Conservation (phyloP, 371 early-diverging fungal species). For the Mortierella sp. region DNA sequence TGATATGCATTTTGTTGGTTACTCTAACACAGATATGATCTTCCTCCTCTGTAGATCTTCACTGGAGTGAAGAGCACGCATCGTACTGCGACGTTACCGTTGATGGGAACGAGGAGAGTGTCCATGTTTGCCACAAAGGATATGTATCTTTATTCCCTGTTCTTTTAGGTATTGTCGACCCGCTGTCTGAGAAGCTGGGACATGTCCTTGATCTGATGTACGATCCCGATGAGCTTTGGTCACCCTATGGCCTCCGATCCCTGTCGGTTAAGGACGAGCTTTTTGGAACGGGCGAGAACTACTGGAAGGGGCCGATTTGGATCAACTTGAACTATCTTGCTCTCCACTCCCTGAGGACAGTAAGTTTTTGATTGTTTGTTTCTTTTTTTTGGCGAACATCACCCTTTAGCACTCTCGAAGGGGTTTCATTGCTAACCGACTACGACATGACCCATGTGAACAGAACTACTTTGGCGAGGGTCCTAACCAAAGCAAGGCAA, state of each 20-base stretch:
- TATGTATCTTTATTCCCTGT: constrained; percentile 89
- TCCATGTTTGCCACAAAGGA: constrained; percentile 87
- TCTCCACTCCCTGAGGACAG: constrained; percentile 77
- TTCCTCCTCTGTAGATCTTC: constrained; percentile 66
- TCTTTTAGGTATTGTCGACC: constrained; percentile 78
- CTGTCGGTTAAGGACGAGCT: constrained; percentile 79
- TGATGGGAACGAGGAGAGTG: constrained; percentile 63
- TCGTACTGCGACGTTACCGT: constrained; percentile 85
- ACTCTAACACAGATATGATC: no score
- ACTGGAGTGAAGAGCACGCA: constrained; percentile 82
- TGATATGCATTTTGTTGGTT: not conserved
- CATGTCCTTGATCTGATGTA: constrained; percentile 80
- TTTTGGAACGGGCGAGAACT: constrained; percentile 89
- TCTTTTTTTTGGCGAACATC: no score
- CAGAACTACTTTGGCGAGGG: constrained; percentile 81
- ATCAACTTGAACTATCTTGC: constrained; percentile 93
- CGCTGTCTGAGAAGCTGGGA: constrained; percentile 76
- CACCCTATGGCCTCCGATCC: constrained; percentile 84
- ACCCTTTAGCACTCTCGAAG: no score
- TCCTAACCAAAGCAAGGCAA: constrained; percentile 75
- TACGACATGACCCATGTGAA: not conserved
- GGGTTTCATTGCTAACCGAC: not conserved
- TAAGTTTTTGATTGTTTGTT: constrained; percentile 32
- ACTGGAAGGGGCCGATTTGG: constrained; percentile 98
- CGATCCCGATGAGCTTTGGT: constrained; percentile 84